A percentile compares a stretch with the other conserved stretches of the same genome.
Conservation (phyloP, 371 early-diverging fungal species). For the Zychaea mexicana region DNA sequence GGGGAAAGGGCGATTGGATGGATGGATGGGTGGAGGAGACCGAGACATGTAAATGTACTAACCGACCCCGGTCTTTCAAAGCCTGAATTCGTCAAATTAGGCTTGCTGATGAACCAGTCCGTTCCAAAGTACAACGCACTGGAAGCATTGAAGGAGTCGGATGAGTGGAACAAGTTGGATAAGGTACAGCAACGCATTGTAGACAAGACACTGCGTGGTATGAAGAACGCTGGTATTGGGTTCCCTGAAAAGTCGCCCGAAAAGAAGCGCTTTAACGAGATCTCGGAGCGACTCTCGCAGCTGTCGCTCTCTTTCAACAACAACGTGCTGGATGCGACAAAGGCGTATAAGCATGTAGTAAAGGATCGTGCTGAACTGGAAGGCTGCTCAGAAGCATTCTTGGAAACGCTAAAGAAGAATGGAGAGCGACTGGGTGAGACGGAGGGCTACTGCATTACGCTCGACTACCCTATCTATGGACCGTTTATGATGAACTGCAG, state of each 20-base stretch:
- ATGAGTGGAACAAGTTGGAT: constrained; percentile 45
- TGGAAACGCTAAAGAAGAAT: constrained; percentile 53
- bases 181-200: constrained; percentile 62
- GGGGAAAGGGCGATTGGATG: no score
- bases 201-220: constrained; percentile 52
- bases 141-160: constrained; percentile 40
- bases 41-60: no score
- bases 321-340: constrained; percentile 68
- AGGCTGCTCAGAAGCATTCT: constrained; percentile 56
- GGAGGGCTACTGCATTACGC: constrained; percentile 62
- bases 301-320: constrained; percentile 60
- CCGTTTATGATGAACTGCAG: constrained; percentile 71
- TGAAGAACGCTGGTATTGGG: constrained; percentile 67
- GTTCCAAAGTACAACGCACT: constrained; percentile 61
- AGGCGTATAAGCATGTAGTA: constrained; percentile 53
- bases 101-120: constrained; percentile 63
- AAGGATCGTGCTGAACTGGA: constrained; percentile 47
- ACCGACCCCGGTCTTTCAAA: no score
- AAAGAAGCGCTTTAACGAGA: constrained; percentile 58
- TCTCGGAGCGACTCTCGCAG: constrained; percentile 58
- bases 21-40: no score
- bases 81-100: constrained; percentile 55
- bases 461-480: constrained; percentile 62
- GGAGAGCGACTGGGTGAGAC: constrained; percentile 47
- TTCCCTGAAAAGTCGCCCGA: constrained; percentile 55